Evolutionary conservation across 768 basidiomycete genomes (phyloP).

Genomic region (Serendipita sp.): DNA sequence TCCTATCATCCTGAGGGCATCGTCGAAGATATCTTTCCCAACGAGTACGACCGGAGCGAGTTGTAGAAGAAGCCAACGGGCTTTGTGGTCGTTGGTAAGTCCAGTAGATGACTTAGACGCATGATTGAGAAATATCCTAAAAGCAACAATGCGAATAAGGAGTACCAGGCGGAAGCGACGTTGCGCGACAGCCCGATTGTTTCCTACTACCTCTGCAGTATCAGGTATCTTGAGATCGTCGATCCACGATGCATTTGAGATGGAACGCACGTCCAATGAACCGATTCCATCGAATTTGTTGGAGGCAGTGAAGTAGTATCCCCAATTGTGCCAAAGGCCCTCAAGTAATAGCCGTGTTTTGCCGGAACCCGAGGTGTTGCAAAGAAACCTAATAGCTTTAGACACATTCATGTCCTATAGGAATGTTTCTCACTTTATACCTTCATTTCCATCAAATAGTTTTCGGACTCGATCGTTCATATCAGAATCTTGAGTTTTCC

Average conservation of each 20-base stretch:
- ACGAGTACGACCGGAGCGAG: too few relatives aligned
- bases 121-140: background rate
- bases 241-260: background rate
- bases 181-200: background rate
- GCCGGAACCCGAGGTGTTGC: background rate
- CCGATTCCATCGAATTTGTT: background rate
- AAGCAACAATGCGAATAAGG: background rate
- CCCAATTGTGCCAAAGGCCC: background rate
- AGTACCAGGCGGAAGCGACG: background rate
- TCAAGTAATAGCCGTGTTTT: slow-evolving; percentile 1
- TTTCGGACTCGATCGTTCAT: too few relatives aligned
- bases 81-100: background rate
- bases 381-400: background rate
- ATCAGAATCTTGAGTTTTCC: too few relatives aligned
- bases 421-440: too few relatives aligned
- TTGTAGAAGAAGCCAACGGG: background rate
- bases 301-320: background rate
- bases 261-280: background rate
- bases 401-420: too few relatives aligned
- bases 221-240: background rate
- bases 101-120: background rate
- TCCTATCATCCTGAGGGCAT: too few relatives aligned
- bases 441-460: too few relatives aligned
- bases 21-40: too few relatives aligned
- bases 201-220: background rate